Base-by-base conservation (phyloP, 1,284 basidiomycete genomes). In the Phellopilus nigrolimitatus region DNA sequence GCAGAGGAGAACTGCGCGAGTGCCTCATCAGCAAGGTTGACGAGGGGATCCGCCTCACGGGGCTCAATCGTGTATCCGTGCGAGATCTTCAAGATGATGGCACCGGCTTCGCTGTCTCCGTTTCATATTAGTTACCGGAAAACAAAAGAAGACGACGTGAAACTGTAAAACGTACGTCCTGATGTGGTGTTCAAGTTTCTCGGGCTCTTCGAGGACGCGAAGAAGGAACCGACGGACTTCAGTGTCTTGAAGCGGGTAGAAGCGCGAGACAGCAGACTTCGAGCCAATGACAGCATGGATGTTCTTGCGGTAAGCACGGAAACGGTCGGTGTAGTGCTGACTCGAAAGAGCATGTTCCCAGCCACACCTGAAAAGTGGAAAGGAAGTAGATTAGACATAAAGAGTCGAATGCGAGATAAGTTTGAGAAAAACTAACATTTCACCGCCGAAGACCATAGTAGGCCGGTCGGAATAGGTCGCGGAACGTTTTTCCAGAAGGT, bases 381-480 rank as follows among this genome's bases (percentile, higher is more conserved):
- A 34, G n/a, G n/a, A 39, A 22, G 30, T 9, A 8, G 19, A 2
- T 24, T 21, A 24, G 13, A n/a, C 15, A 15, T 3, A 21, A 22
- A n/a, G 19, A 21, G 41, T n/a, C n/a, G n/a, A n/a, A n/a, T n/a
- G n/a, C n/a, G n/a, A n/a, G n/a, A n/a, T n/a, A n/a, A 38, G 33
- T 19, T 24, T 19, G 28, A 1, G 13, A 4, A 24, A 30, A 4
- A 17, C 53, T 9, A 21, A 56, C 56, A 58, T 49, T 33, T 56
- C 48, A 15, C 47, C 51, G 27, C 45, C 55, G 21, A 58, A 54
- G 31, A 38, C 22, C 24, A 59, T 31, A 10, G 24, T 56, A 1
- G 69, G 70, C 27, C 76, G 67, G 63, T 76, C 74, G 27, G 74
- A 76, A 59, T 77, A 76, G 33, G 74, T 70, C 6, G 71, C 62